phyloP scores from a whole-genome alignment of 331 rosid genomes.

The Rosa hybrid region DNA sequence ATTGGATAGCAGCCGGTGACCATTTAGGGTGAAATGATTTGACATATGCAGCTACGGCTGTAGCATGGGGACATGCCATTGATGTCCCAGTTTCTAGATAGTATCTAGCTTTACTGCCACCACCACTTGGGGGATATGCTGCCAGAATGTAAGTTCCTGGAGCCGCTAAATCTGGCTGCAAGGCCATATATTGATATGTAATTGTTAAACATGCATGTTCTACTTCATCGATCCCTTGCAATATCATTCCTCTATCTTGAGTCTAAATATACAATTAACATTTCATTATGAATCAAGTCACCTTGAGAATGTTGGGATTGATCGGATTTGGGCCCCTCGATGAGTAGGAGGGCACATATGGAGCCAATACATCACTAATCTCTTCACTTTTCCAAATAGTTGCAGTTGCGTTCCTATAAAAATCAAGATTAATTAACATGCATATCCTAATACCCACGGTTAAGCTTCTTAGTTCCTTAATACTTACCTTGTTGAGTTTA shows the following conservation, averaged over 20 bases:
- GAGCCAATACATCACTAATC: constrained; percentile 36
- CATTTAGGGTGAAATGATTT: constrained; percentile 36
- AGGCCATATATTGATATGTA: not conserved
- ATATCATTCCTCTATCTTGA: not conserved
- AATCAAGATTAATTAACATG: not conserved
- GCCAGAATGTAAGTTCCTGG: constrained; percentile 27
- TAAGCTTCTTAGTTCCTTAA: not conserved
- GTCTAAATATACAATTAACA: not conserved
- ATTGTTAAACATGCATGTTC: not conserved
- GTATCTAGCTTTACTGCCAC: not conserved
- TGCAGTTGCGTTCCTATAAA: constrained; percentile 39
- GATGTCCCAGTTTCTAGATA: constrained; percentile 5
- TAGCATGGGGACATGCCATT: constrained; percentile 32
- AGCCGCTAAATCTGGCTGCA: constrained; percentile 10
- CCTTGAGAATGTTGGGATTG: not conserved
- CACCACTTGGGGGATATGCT: constrained; percentile 6
- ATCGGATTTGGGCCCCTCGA: constrained; percentile 37
- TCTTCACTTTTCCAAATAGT: constrained; percentile 37
- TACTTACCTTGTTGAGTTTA: constrained; percentile 42
- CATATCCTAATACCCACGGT: not conserved
- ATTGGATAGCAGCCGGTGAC: constrained; percentile 41
- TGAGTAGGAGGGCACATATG: constrained; percentile 43
- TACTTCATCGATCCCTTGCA: not conserved
- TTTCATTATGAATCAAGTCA: not conserved
- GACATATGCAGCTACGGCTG: constrained; percentile 18